These are phyloP conservation scores for Pythium biforme DNA, from an alignment of 352 stramenopile species.

Conservation along the genomic window DNA sequence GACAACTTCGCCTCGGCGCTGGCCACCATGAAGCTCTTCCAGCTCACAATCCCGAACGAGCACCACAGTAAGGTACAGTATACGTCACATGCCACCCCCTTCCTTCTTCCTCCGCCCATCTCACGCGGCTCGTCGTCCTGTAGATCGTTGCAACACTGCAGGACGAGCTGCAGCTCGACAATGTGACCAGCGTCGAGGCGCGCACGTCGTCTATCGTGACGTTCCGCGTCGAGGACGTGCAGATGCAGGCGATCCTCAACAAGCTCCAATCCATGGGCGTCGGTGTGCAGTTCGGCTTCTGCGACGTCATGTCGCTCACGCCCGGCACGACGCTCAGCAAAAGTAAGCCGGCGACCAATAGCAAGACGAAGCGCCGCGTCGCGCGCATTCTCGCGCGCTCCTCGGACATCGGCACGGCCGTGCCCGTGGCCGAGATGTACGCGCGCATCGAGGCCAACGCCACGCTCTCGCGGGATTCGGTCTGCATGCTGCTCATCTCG, in stretches of 20 bases:
- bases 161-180: constrained; percentile 81
- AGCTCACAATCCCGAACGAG: constrained; percentile 84
- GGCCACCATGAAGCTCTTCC: constrained; percentile 80
- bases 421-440: constrained; percentile 88
- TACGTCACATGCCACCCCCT: no score
- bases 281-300: constrained; percentile 84
- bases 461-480: constrained; percentile 76
- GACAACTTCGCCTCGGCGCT: neutral
- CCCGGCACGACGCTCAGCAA: constrained; percentile 79
- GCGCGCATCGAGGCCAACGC: constrained; percentile 82
- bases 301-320: constrained; percentile 87
- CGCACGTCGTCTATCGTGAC: constrained; percentile 86
- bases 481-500: constrained; percentile 85
- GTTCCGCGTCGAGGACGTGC: constrained; percentile 80
- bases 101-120: neutral
- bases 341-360: constrained; percentile 30
- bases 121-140: neutral
- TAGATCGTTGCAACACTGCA: constrained; percentile 78
- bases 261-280: constrained; percentile 79
- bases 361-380: constrained; percentile 63
- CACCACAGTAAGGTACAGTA: constrained; percentile 61
- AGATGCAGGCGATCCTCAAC: constrained; percentile 85
- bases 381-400: constrained; percentile 73
- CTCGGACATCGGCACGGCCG: constrained; percentile 75
- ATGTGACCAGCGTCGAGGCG: constrained; percentile 81